Conservation (phyloP, 495 filamentous ascomycete genomes). For the Penicillium cosmopolitanum region DNA sequence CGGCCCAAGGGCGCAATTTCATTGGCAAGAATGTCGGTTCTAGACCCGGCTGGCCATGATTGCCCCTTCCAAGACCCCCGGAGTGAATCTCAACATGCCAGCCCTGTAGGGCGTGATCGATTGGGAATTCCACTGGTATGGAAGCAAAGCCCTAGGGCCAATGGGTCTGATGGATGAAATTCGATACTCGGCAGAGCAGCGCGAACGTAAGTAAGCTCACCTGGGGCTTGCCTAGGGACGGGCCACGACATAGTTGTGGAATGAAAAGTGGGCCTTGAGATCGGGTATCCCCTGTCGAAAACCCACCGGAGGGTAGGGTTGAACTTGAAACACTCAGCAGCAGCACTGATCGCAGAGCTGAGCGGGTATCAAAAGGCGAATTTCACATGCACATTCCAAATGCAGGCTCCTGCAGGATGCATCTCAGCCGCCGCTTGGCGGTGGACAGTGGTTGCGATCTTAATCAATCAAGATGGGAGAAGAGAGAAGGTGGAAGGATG, state of each 20-base stretch:
- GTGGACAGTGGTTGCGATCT: background rate
- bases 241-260: conserved; percentile 19
- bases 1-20: background rate
- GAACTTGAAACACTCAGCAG: background rate
- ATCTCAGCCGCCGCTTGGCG: conserved; percentile 3
- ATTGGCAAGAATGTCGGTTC: background rate
- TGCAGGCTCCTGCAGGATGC: background rate
- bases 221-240: conserved; percentile 23
- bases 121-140: conserved; percentile 9
- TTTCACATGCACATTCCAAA: conserved; percentile 1
- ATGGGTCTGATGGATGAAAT: background rate
- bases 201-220: conserved; percentile 10
- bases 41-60: background rate
- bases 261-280: conserved; percentile 27
- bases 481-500: background rate
- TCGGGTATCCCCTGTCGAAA: conserved; percentile 5
- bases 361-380: background rate
- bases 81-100: conserved; percentile 1
- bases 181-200: background rate
- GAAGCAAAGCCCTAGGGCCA: background rate
- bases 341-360: no score
- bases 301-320: conserved; percentile 2
- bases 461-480: conserved; percentile 1
- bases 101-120: conserved; percentile 9
- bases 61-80: background rate